Evolutionary conservation across 345 rosid genomes (phyloP).

Genomic region (Bretschneidera sinensis): DNA sequence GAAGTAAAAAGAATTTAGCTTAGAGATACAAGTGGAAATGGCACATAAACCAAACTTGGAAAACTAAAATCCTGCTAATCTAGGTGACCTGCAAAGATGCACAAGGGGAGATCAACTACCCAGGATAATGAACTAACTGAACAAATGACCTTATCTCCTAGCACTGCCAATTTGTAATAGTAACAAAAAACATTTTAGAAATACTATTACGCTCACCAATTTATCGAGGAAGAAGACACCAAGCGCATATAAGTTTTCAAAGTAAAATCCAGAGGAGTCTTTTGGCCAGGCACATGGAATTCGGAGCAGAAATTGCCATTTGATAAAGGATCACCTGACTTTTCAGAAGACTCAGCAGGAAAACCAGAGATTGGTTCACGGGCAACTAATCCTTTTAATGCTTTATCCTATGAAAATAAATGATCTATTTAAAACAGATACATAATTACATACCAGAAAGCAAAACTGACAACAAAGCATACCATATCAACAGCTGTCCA

Average conservation of each 20-base stretch:
- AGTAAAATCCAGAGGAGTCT: conserved; percentile 81
- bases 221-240: conserved; percentile 55
- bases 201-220: too few relatives aligned
- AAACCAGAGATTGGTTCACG: conserved; percentile 32
- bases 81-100: not conserved
- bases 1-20: not conserved
- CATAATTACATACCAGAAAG: conserved; percentile 6
- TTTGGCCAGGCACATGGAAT: conserved; percentile 45
- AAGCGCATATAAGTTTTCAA: conserved; percentile 69
- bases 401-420: too few relatives aligned
- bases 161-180: not conserved
- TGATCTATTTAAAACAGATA: conserved; percentile 9
- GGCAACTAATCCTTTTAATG: too few relatives aligned
- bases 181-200: conserved; percentile 4
- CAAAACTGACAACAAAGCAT: conserved; percentile 23
- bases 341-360: conserved; percentile 34
- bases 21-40: not conserved
- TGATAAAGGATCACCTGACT: conserved; percentile 30
- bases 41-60: not conserved
- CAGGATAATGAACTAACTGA: not conserved
- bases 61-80: not conserved
- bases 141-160: not conserved
- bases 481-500: conserved; percentile 75
- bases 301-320: conserved; percentile 46
- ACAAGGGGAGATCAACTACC: not conserved